phyloP scores from a whole-genome alignment of 257 asterid genomes.

The Scutellaria galericulata region DNA sequence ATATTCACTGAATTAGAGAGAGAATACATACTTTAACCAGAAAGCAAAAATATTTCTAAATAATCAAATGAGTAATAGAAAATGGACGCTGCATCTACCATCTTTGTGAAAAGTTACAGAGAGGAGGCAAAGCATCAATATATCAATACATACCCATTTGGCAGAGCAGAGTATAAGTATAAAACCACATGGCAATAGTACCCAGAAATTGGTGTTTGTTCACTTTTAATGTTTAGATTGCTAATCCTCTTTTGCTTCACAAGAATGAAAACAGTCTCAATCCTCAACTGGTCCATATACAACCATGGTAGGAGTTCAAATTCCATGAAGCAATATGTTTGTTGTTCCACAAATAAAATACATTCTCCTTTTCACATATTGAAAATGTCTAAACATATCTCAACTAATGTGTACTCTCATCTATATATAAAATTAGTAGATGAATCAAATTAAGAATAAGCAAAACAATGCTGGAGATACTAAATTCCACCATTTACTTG shows the following conservation, averaged over 20 bases:
- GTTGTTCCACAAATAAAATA: constrained; percentile 14
- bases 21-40: constrained; percentile 13
- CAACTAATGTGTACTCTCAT: neutral
- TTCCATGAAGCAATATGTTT: constrained; percentile 13
- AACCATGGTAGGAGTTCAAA: neutral
- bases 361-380: neutral
- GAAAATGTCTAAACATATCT: constrained; percentile 13
- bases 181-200: neutral
- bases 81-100: constrained; percentile 1
- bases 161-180: neutral
- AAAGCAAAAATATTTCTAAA: neutral
- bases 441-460: neutral
- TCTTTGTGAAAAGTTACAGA: constrained; percentile 15
- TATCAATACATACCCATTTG: neutral
- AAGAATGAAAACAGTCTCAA: neutral
- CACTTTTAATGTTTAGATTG: constrained; percentile 1
- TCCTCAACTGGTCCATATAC: constrained; percentile 8
- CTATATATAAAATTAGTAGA: neutral
- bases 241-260: constrained; percentile 18
- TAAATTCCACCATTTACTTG: constrained; percentile 1
- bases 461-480: constrained; percentile 17
- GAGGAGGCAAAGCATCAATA: constrained; percentile 1
- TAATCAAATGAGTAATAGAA: neutral
- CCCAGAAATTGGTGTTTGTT: neutral
- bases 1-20: constrained; percentile 36